Base-by-base conservation (phyloP, 1,284 basidiomycete species). In the Apiotrichum montevideense region DNA sequence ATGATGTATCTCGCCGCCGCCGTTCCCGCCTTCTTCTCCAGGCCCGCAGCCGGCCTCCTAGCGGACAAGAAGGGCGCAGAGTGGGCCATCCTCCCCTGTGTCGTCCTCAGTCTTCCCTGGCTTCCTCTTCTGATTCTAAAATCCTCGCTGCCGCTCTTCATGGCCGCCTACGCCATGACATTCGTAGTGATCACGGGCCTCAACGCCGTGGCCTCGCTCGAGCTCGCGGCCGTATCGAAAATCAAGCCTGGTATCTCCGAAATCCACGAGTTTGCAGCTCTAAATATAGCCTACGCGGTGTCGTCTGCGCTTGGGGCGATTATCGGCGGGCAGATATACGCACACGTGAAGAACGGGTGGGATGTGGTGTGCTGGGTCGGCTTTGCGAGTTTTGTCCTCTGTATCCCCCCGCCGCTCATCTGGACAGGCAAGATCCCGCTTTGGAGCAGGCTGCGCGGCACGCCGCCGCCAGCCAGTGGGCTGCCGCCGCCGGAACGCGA, bases 1-100 rank as follows among this genome's bases (percentile, higher is more conserved):
- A 66, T 89, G 9, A 80, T 88, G 13, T 87, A 85, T 68, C 78
- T 90, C 49, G 86, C 83, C 8, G 81, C 82, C n/a, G 81, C 86
- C 29, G 74, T 86, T 7, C 87, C 87, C 0, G 83, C 84, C 0
- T 58, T 67, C 58, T 52, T 65, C 85, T 84, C 85, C 3, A 81
- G 83, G 2, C 82, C 84, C 0, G 42, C 88, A 3, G 74, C 83
- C 5, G 88, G 88, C 3, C 83, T 79, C 68, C 71, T 82, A 14
- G 74, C 82, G 0, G 88, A 90, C 70, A 79, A 77, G 54, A 71
- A 76, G n/a, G 87, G 87, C 4, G 61, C 84, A 0, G 83, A 84
- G 61, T 83, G 80, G 75, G 77, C 86, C 46, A 80, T 82, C 1
- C 58, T 80, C 33, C 63, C 80, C 3, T 81, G 78, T 46, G 67